A percentile compares a stretch with the other conserved stretches of the same genome.
Evolutionary conservation across 345 rosid genomes (phyloP).

Genomic region (Noccaea bulbosa): DNA sequence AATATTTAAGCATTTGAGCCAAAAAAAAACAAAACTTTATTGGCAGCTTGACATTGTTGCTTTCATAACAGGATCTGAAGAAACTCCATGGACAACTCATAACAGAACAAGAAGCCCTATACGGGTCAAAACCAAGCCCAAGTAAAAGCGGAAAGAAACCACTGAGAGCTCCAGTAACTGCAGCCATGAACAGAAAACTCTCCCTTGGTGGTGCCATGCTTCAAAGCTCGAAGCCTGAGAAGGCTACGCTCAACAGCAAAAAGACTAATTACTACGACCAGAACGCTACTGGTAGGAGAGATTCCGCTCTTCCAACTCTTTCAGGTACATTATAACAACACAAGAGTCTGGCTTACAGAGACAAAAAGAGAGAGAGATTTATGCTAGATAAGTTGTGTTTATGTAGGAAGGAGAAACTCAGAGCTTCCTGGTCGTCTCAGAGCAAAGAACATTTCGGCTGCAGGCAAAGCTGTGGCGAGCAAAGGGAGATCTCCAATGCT

Average conservation of each 20-base stretch:
- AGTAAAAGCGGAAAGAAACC: slow-evolving; percentile 57
- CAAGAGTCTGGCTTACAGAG: slow-evolving; percentile 8
- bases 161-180: slow-evolving; percentile 46
- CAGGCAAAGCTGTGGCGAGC: slow-evolving; percentile 39
- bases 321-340: slow-evolving; percentile 31
- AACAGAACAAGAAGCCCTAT: slow-evolving; percentile 63
- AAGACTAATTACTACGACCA: slow-evolving; percentile 40
- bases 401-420: slow-evolving; percentile 60
- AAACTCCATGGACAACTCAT: slow-evolving; percentile 63
- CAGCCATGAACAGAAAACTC: slow-evolving; percentile 54
- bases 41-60: slow-evolving; percentile 15
- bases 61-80: slow-evolving; percentile 59
- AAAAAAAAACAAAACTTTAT: neutral
- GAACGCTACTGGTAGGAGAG: slow-evolving; percentile 44
- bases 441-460: slow-evolving; percentile 43
- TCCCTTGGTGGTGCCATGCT: slow-evolving; percentile 71
- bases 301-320: slow-evolving; percentile 30
- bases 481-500: slow-evolving; percentile 41
- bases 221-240: slow-evolving; percentile 53
- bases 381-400: slow-evolving; percentile 9
- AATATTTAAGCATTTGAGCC: neutral
- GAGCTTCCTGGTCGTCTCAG: slow-evolving; percentile 53
- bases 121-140: slow-evolving; percentile 74
- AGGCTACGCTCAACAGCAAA: slow-evolving; percentile 44
- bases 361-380: neutral